Evolutionary conservation across 2,329 filamentous ascomycete species (phyloP).

Genomic region (Blumeriella jaapii): DNA sequence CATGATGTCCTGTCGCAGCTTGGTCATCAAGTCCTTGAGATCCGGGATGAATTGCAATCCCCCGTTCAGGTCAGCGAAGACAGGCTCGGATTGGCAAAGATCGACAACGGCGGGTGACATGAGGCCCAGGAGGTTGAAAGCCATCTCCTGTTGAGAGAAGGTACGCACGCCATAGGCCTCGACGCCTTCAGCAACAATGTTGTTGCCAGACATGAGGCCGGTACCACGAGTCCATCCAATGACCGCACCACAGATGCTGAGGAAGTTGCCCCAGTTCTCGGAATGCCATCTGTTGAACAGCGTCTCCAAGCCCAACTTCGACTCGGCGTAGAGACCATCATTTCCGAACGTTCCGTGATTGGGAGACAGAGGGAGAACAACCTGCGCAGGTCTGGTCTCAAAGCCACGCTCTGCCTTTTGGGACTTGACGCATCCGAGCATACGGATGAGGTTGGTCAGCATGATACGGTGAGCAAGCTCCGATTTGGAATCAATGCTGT

Average conservation of each 20-base stretch:
- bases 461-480: slow-evolving; percentile 98
- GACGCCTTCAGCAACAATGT: slow-evolving; percentile 92
- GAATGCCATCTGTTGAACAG: slow-evolving; percentile 98
- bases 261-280: slow-evolving; percentile 93
- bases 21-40: slow-evolving; percentile 87
- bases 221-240: slow-evolving; percentile 99
- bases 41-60: slow-evolving; percentile 96
- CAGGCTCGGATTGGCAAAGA: slow-evolving; percentile 87
- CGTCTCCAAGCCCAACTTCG: slow-evolving; percentile 92
- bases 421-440: slow-evolving; percentile 80
- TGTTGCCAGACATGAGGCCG: slow-evolving; percentile 95
- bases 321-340: slow-evolving; percentile 96
- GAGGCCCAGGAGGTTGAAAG: slow-evolving; percentile 91
- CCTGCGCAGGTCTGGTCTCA: slow-evolving; percentile 91
- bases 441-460: slow-evolving; percentile 90
- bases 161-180: slow-evolving; percentile 95
- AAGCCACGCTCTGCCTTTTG: slow-evolving; percentile 83
- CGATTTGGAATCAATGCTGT: slow-evolving; percentile 91
- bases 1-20: slow-evolving; percentile 85
- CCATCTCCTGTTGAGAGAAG: slow-evolving; percentile 99
- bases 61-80: slow-evolving; percentile 95
- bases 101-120: slow-evolving; percentile 93
- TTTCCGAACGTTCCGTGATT: slow-evolving; percentile 98
- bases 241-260: slow-evolving; percentile 95
- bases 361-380: slow-evolving; percentile 88